phyloP scores from a whole-genome alignment of 1,139 yeast species.

The Taphrina betulina region DNA sequence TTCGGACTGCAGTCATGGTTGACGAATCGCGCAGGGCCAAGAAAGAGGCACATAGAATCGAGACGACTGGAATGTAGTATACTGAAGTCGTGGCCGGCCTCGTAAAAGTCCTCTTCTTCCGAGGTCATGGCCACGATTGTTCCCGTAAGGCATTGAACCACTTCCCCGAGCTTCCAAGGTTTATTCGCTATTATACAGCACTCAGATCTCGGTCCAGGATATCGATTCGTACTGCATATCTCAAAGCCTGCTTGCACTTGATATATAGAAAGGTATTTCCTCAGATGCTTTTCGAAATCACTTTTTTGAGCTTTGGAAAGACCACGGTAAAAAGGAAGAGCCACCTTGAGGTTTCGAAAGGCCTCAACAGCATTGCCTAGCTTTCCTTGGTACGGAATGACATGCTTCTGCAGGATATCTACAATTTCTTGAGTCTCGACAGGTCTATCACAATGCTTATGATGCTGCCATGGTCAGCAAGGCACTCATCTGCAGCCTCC shows the following conservation, averaged over 20 bases:
- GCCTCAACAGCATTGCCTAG: slow-evolving; percentile 40
- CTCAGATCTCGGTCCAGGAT: slow-evolving; percentile 44
- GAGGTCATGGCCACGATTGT: slow-evolving; percentile 45
- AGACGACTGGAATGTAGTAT: slow-evolving; percentile 47
- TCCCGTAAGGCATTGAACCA: slow-evolving; percentile 47
- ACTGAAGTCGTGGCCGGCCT: slow-evolving; percentile 48
- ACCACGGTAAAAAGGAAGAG: slow-evolving; percentile 42
- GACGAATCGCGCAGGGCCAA: slow-evolving; percentile 53
- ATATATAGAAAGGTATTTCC: slow-evolving; percentile 47
- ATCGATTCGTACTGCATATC: slow-evolving; percentile 50
- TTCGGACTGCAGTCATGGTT: slow-evolving; percentile 53
- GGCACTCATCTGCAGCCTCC: neutral
- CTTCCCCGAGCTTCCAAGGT: slow-evolving; percentile 44
- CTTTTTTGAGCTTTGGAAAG: slow-evolving; percentile 40
- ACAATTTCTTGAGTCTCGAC: slow-evolving; percentile 25
- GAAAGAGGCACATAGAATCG: slow-evolving; percentile 48
- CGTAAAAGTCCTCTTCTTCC: slow-evolving; percentile 40
- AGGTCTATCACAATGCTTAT: slow-evolving; percentile 18
- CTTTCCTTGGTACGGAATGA: slow-evolving; percentile 27
- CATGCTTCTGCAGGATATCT: slow-evolving; percentile 11
- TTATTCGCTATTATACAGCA: slow-evolving; percentile 49
- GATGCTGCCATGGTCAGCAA: neutral
- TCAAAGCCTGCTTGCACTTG: slow-evolving; percentile 48
- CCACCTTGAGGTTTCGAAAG: slow-evolving; percentile 42
- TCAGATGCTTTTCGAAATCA: slow-evolving; percentile 47